These are phyloP conservation scores for Wickerhamiella galacta DNA, from an alignment of 805 yeast genomes.

Conservation along the genomic window DNA sequence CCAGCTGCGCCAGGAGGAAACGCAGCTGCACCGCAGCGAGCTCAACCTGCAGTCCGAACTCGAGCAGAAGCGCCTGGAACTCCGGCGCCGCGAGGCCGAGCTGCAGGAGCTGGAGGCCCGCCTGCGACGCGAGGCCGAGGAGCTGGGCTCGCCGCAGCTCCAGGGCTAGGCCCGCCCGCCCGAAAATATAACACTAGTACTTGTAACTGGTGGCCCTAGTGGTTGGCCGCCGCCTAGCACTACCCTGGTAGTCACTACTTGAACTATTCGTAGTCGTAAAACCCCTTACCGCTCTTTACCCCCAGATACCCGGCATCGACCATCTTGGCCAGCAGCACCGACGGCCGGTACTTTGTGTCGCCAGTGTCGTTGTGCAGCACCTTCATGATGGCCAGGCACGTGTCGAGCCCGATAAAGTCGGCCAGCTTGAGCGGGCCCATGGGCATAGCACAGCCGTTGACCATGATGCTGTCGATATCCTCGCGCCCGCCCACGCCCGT, in stretches of 20 bases:
- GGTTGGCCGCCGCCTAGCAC: not conserved
- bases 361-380: conserved; percentile 26
- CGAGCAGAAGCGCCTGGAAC: conserved; percentile 62
- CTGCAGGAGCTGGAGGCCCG: conserved; percentile 65
- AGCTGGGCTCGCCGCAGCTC: conserved; percentile 5
- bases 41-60: conserved; percentile 80
- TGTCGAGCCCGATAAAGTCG: conserved; percentile 29
- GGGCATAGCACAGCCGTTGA: conserved; percentile 31
- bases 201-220: too few relatives aligned
- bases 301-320: conserved; percentile 30
- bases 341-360: conserved; percentile 28
- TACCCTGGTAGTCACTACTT: too few relatives aligned
- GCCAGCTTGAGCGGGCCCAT: conserved; percentile 30
- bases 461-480: conserved; percentile 29
- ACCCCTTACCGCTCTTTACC: conserved; percentile 26
- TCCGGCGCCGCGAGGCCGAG: conserved; percentile 71
- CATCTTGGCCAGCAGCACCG: conserved; percentile 22
- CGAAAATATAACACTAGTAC: too few relatives aligned
- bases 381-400: conserved; percentile 27
- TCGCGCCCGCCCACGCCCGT: conserved; percentile 26
- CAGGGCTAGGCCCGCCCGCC: too few relatives aligned
- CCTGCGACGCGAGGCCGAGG: conserved; percentile 37
- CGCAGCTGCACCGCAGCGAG: conserved; percentile 70
- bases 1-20: conserved; percentile 78
- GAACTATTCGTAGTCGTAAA: conserved; percentile 28